These are phyloP conservation scores for Collybia mongolica DNA, from an alignment of 768 basidiomycete genomes.

Conservation along the genomic window DNA sequence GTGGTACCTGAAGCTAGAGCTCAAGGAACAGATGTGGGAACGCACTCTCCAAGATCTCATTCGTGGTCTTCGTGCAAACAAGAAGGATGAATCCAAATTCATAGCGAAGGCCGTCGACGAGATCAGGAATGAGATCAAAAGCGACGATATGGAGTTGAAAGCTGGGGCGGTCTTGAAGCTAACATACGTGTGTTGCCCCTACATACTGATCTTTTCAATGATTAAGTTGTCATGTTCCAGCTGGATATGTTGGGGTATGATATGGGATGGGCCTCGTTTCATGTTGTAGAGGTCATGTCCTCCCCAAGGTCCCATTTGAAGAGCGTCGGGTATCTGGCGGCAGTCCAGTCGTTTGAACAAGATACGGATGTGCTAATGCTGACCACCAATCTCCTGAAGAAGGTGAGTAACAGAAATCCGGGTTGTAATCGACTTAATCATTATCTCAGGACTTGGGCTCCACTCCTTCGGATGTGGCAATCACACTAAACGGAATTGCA, in stretches of 20 bases:
- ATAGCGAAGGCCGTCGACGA: constrained; percentile 93
- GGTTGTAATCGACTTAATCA: constrained; percentile 15
- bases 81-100: constrained; percentile 89
- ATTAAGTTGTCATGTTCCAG: constrained; percentile 39
- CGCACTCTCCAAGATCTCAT: constrained; percentile 94
- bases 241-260: constrained; percentile 97
- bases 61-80: constrained; percentile 92
- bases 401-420: constrained; percentile 51
- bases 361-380: constrained; percentile 98
- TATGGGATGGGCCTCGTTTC: constrained; percentile 95
- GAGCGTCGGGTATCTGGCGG: constrained; percentile 93
- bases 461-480: constrained; percentile 68
- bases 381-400: constrained; percentile 93
- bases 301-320: constrained; percentile 90
- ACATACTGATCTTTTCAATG: background rate
- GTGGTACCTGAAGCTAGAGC: background rate
- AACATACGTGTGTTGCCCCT: constrained; percentile 75
- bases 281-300: constrained; percentile 98
- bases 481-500: constrained; percentile 80
- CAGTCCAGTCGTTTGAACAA: constrained; percentile 85
- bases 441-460: constrained; percentile 75
- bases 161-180: constrained; percentile 94
- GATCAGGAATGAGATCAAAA: constrained; percentile 87
- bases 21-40: constrained; percentile 75
- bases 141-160: constrained; percentile 96